Evolutionary conservation across 75 land plant genomes (phyloP), one percentile per base, ranked within the genome.

Genomic region (Isoetes taiwanensis): DNA sequence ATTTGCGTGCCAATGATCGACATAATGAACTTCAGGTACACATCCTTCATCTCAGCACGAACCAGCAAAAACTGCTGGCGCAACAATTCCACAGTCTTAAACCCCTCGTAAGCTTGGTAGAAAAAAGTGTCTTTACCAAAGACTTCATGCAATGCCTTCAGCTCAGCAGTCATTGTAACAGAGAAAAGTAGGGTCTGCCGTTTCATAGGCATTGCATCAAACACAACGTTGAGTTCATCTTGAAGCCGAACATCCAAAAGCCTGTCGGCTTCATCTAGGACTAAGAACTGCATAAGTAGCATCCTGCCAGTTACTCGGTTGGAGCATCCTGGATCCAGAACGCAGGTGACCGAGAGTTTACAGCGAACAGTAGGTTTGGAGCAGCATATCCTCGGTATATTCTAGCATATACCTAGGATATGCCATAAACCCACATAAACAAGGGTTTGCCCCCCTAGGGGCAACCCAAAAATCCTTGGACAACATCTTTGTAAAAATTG

Each of bases 241-340:
- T 94, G 90, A 74, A 94, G 88, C 2, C 87, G 83, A 41, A 72
- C 84, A 77, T 89, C 99, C 66, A 94, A 56, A 37, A 94, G 78
- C 52, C 86, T 79, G 58, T 94, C 99, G 30, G 99, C 99, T 61
- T 94, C 99, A 76, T 94, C 99, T 62, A 94, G 67, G 34, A 94
- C 96, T 31, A 94, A 72, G 63, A 82, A 94, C 99, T 94, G 73
- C 60, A 34, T n/a, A n/a, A n/a, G n/a, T n/a, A n/a, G n/a, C n/a
- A n/a, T n/a, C n/a, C n/a, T n/a, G n/a, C n/a, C n/a, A n/a, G n/a
- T n/a, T n/a, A n/a, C n/a, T n/a, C n/a, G n/a, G n/a, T n/a, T n/a
- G n/a, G n/a, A n/a, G n/a, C n/a, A n/a, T n/a, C n/a, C n/a, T n/a
- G n/a, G n/a, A n/a, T n/a, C n/a, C n/a, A n/a, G n/a, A n/a, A n/a